A percentile compares a stretch with the other conserved stretches of the same genome.
These are phyloP conservation scores for Coleophoma eucalyptorum DNA, from an alignment of 2,329 filamentous ascomycete genomes.

Conservation along the genomic window DNA sequence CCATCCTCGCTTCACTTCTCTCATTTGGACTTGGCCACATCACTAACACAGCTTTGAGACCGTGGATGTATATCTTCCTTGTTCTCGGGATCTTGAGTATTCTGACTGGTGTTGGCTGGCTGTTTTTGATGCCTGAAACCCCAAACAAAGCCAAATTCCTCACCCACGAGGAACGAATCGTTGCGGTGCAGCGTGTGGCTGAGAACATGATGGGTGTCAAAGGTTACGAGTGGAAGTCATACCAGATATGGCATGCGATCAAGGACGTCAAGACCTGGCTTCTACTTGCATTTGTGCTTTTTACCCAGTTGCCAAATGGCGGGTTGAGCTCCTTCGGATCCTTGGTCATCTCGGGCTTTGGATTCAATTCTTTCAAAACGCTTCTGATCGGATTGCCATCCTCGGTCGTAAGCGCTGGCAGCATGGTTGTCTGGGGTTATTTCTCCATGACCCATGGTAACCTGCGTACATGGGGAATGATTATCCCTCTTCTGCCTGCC, in stretches of 20 bases:
- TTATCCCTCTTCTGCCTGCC: constrained; percentile 25
- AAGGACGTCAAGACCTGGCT: constrained; percentile 39
- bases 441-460: constrained; percentile 2
- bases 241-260: constrained; percentile 42
- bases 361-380: constrained; percentile 39
- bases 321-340: constrained; percentile 36
- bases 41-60: constrained; percentile 28
- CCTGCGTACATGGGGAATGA: constrained; percentile 10
- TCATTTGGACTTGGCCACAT: constrained; percentile 38
- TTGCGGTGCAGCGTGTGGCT: constrained; percentile 28
- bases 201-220: constrained; percentile 31
- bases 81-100: constrained; percentile 43
- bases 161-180: constrained; percentile 44
- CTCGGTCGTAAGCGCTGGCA: constrained; percentile 39
- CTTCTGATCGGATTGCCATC: constrained; percentile 43
- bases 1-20: neutral
- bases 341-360: constrained; percentile 42
- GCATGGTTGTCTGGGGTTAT: constrained; percentile 29
- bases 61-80: constrained; percentile 44
- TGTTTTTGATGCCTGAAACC: constrained; percentile 63
- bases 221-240: constrained; percentile 38
- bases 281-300: constrained; percentile 37
- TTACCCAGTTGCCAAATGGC: constrained; percentile 22
- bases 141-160: constrained; percentile 72
- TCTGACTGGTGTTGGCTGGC: constrained; percentile 38